Conservation (phyloP, 2,329 filamentous ascomycete genomes). For the Ophiocordyceps camponoti-floridani region DNA sequence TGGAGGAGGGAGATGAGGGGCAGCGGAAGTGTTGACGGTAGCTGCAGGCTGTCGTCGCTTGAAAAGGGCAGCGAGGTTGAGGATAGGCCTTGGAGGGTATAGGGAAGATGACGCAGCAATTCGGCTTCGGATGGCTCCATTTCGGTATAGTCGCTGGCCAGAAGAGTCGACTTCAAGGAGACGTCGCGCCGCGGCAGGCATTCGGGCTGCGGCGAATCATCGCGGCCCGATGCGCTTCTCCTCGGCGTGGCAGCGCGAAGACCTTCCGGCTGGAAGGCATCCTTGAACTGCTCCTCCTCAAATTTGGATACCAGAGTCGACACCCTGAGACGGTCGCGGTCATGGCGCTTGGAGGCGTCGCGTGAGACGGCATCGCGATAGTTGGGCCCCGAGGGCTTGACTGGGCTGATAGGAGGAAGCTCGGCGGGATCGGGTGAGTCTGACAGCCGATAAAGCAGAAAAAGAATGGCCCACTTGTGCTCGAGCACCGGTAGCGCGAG, state of each 20-base stretch:
- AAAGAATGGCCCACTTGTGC: constrained; percentile 94
- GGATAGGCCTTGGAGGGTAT: constrained; percentile 81
- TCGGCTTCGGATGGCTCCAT: constrained; percentile 46
- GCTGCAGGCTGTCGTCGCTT: constrained; percentile 47
- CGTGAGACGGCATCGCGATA: constrained; percentile 18
- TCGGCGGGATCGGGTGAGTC: constrained; percentile 43
- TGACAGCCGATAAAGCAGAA: constrained; percentile 70
- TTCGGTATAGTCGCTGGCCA: constrained; percentile 37
- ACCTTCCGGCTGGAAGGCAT: constrained; percentile 36
- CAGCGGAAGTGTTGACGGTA: constrained; percentile 64
- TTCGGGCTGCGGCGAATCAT: constrained; percentile 13
- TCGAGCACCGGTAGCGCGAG: constrained; percentile 81
- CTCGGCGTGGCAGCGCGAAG: constrained; percentile 25
- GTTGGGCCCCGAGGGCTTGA: constrained; percentile 19
- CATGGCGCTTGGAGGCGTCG: constrained; percentile 18
- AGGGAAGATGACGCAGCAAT: constrained; percentile 67
- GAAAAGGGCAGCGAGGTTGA: constrained; percentile 69
- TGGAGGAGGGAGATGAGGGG: constrained; percentile 79
- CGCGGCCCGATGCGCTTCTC: constrained; percentile 16
- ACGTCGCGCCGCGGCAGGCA: constrained; percentile 24
- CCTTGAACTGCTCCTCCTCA: constrained; percentile 30
- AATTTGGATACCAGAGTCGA: constrained; percentile 17
- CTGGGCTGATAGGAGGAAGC: constrained; percentile 26
- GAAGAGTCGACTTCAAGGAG: constrained; percentile 36
- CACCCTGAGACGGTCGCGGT: constrained; percentile 17